Conservation (phyloP, 371 early-diverging fungal genomes). For the Mucor plumbeus region DNA sequence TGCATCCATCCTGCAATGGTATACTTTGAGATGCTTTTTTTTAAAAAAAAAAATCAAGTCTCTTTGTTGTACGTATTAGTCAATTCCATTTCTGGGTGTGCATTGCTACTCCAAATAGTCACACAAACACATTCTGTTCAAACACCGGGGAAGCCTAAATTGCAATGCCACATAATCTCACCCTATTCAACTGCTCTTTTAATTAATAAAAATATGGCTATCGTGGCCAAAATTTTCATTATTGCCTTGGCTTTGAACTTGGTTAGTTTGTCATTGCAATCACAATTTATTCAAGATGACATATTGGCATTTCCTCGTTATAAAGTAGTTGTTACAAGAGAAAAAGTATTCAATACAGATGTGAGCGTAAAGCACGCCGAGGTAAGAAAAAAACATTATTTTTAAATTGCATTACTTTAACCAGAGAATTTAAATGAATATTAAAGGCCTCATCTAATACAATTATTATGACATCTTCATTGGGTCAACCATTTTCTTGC, state of each 20-base stretch:
- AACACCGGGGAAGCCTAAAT: neutral
- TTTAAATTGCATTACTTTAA: no score
- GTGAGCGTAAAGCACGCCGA: conserved; percentile 23
- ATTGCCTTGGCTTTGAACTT: neutral
- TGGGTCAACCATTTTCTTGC: conserved; percentile 59
- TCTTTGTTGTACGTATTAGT: neutral
- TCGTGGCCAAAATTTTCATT: neutral
- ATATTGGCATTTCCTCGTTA: conserved; percentile 58
- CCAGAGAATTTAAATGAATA: no score
- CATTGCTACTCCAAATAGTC: conserved; percentile 3
- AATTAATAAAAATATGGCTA: neutral
- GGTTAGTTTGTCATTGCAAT: conserved; percentile 14
- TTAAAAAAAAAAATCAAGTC: neutral
- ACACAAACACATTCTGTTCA: conserved; percentile 2
- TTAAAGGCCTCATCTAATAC: conserved; percentile 2
- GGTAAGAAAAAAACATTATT: conserved; percentile 1
- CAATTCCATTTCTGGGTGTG: neutral
- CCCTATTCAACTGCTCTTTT: neutral
- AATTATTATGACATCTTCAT: conserved; percentile 49
- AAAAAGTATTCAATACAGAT: conserved; percentile 48
- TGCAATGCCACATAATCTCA: neutral
- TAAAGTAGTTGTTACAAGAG: conserved; percentile 47
- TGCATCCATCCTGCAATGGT: neutral
- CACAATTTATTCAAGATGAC: conserved; percentile 58
- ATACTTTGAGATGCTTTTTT: no score